phyloP scores from a whole-genome alignment of 768 basidiomycete species.

The Trametes maxima region DNA sequence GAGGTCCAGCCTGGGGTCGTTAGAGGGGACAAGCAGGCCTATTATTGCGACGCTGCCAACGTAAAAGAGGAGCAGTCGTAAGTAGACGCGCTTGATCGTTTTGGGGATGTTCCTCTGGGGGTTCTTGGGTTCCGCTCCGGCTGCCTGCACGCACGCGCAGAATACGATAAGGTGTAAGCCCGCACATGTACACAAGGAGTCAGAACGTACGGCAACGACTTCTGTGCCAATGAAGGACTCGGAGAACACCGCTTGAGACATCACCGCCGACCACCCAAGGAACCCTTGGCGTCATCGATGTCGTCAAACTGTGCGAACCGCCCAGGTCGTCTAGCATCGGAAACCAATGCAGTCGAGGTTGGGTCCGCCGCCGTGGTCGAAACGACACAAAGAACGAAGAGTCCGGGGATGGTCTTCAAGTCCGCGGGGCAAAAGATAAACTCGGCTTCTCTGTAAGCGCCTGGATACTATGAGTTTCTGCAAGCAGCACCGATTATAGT shows the following conservation, averaged over 20 bases:
- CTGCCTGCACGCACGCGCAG: constrained; percentile 32
- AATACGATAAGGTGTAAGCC: not conserved
- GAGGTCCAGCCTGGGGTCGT: constrained; percentile 44
- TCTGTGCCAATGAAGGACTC: constrained; percentile 64
- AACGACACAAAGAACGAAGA: constrained; percentile 51
- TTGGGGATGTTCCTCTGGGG: constrained; percentile 47
- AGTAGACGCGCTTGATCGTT: constrained; percentile 48
- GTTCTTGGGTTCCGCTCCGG: constrained; percentile 54
- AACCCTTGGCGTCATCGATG: constrained; percentile 50
- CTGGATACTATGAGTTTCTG: constrained; percentile 21
- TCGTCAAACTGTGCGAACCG: constrained; percentile 50
- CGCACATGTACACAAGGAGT: too few relatives aligned
- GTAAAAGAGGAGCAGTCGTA: constrained; percentile 53
- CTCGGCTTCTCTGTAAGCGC: constrained; percentile 50
- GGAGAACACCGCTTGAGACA: constrained; percentile 62
- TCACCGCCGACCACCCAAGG: constrained; percentile 52
- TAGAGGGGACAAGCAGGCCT: constrained; percentile 52
- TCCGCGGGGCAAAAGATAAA: constrained; percentile 56
- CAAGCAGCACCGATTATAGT: too few relatives aligned
- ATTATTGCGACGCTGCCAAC: constrained; percentile 46
- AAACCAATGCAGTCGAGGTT: constrained; percentile 54
- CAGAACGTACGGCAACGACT: constrained; percentile 41
- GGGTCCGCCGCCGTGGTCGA: constrained; percentile 61
- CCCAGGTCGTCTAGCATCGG: constrained; percentile 54
- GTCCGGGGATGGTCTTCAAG: constrained; percentile 52